phyloP scores from a whole-genome alignment of 2,329 filamentous ascomycete genomes.

The Xylaria sp. region DNA sequence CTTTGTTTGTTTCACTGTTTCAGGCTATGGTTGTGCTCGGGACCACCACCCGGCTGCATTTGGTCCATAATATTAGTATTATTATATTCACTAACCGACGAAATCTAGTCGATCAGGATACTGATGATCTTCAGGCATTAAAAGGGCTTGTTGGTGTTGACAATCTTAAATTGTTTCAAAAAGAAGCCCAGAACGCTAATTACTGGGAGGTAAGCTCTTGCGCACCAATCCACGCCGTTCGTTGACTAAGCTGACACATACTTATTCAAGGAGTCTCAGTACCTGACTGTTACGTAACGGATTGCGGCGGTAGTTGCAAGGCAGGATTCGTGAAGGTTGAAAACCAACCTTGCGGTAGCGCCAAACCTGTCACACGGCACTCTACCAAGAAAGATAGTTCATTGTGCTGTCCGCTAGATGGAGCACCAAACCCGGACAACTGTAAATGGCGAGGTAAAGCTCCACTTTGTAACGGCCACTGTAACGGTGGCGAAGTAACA shows the following conservation, averaged over 20 bases:
- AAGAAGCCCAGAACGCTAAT: background rate
- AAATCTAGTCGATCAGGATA: too few species aligned
- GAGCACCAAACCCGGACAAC: constrained; percentile 2
- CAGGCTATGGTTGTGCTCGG: too few species aligned
- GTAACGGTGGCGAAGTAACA: constrained; percentile 14
- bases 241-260: too few species aligned
- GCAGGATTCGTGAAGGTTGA: background rate
- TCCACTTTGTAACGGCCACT: constrained; percentile 22
- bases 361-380: background rate
- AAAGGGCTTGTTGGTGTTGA: too few species aligned
- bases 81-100: too few species aligned
- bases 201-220: background rate
- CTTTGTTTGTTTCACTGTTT: too few species aligned
- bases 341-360: background rate
- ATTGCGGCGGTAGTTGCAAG: constrained; percentile 17
- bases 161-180: too few species aligned
- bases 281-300: constrained; percentile 17
- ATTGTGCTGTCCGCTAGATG: constrained; percentile 9
- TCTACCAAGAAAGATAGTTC: background rate
- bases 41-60: too few species aligned
- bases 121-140: too few species aligned
- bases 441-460: constrained; percentile 17
- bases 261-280: too few species aligned
- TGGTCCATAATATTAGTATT: too few species aligned
- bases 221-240: too few species aligned